Evolutionary conservation across 371 early-diverging fungal genomes (phyloP), one percentile per base, ranked within the genome.

Genomic region (Mucor mucedo): DNA sequence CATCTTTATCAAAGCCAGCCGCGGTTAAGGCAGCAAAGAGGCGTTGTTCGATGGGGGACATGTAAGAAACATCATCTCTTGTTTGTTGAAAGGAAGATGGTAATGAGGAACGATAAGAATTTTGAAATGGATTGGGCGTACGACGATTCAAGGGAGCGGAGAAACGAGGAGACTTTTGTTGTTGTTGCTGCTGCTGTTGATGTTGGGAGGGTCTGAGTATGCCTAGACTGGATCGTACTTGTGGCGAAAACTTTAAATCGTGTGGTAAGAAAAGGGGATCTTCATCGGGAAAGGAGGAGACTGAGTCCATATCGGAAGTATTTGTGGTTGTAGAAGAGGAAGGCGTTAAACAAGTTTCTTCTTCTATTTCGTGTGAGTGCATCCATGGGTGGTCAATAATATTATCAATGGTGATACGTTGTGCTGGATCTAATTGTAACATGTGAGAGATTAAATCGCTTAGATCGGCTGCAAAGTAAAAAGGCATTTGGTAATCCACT

Each of bases 341-440:
- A 11, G 69, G 64, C 21, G 69, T 60, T 42, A 66, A 57, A 28
- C 58, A 63, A 9, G 52, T 5, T 4, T 66, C 66, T 56, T 52
- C 76, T 52, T 58, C 77, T 14, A 52, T 62, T n/a, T 62, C 55
- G 21, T 47, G 27, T 21, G 8, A 21, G 5, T 32, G 52, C 32
- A 57, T 54, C 93, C 93, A 95, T 1, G 88, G 75, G 74, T 95
- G 94, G 21, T 76, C 65, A 10, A 88, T 62, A 30, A 93, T 91
- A 13, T 86, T 83, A 32, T 82, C 77, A 16, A 93, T 81, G 1
- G 87, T 73, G 4, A 89, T 65, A 41, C 95, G 85, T 5, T 90
- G 82, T 16, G 73, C 66, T 8, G 93, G 88, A 16, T 91, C 84
- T 21, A 83, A 71, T 66, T 86, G 79, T 41, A 95, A 77, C 56